Base-by-base conservation (phyloP, 192 early-diverging fungal species). In the Backusella westeae region DNA sequence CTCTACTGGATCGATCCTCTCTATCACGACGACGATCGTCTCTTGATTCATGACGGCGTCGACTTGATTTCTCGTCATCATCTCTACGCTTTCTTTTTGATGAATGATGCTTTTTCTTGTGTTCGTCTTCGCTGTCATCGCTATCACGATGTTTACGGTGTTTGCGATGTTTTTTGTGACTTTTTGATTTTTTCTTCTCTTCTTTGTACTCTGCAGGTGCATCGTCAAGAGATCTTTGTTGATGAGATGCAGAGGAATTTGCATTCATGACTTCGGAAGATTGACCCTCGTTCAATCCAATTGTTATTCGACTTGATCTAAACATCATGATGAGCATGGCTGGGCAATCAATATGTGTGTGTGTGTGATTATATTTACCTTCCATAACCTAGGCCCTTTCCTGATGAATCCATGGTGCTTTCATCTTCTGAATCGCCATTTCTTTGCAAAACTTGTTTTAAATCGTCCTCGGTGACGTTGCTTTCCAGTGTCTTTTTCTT, bases 141-240 rank as follows among this genome's bases (percentile, higher is more conserved):
- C 34, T 3, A 41, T 21, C 34, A 19, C 29, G 59, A 12, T 29
- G 49, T 21, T 65, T 35, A 19, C 70, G 69, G 46, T 76, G 91
- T 94, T 75, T 93, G 94, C 80, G 90, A 96, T 77, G 94, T 94
- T 82, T 77, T 93, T 79, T 96, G 92, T 89, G 95, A 91, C 86
- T 94, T 89, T 86, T 93, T 84, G 82, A 74, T 87, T 71, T 78
- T 86, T 85, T 87, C 71, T 75, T 85, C 78, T 80, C 86, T 84
- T 68, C 91, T 86, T 77, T 90, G 84, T 89, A 77, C 68, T 91
- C 86, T 77, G 90, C 78, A 81, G 90, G 83, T 75, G 91, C 35
- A 6, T 71, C 26, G 21, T 44, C 69, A 71, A 46, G 21, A 4
- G 44, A 59, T 39, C 46, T 49, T n/a, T 49, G 15, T n/a, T 86